Conservation (phyloP, 2,329 filamentous ascomycete species). For the Fonsecaea monophora region DNA sequence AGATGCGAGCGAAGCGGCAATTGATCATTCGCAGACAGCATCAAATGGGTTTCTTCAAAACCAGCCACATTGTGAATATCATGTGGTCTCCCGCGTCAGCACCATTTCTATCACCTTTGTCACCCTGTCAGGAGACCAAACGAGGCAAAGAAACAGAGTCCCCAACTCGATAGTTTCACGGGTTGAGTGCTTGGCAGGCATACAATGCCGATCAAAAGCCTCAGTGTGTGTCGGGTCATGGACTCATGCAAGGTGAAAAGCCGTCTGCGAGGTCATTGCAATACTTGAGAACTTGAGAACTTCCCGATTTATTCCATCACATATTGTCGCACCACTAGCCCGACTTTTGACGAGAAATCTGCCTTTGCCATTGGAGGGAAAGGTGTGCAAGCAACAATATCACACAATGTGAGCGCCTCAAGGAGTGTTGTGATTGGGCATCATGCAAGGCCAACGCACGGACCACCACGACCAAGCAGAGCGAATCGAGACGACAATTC, state of each 20-base stretch:
- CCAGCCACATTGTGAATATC: slow-evolving; percentile 4
- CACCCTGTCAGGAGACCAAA: not conserved
- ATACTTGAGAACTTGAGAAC: not conserved
- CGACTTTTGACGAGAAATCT: slow-evolving; percentile 2
- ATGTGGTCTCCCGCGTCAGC: not conserved
- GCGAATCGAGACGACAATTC: slow-evolving; percentile 23
- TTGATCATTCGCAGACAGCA: not conserved
- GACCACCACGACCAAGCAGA: slow-evolving; percentile 7
- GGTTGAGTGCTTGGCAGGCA: not conserved
- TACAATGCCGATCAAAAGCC: not conserved
- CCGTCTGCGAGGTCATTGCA: slow-evolving; percentile 5
- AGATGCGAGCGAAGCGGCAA: not conserved
- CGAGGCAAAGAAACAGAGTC: not conserved
- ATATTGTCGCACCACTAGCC: slow-evolving; percentile 8
- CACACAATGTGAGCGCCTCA: slow-evolving; percentile 34
- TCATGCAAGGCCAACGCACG: not conserved
- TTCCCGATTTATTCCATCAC: slow-evolving; percentile 13
- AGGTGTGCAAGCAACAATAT: slow-evolving; percentile 21
- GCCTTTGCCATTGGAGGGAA: slow-evolving; percentile 23
- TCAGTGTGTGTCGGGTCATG: not conserved
- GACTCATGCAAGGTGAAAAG: not conserved
- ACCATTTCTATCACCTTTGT: not conserved
- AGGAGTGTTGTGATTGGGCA: slow-evolving; percentile 26
- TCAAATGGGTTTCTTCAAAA: not conserved
- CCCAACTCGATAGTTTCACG: not conserved